Evolutionary conservation across 2,329 filamentous ascomycete genomes (phyloP), one percentile per base, ranked within the genome.

Genomic region (Bipolaris oryzae): DNA sequence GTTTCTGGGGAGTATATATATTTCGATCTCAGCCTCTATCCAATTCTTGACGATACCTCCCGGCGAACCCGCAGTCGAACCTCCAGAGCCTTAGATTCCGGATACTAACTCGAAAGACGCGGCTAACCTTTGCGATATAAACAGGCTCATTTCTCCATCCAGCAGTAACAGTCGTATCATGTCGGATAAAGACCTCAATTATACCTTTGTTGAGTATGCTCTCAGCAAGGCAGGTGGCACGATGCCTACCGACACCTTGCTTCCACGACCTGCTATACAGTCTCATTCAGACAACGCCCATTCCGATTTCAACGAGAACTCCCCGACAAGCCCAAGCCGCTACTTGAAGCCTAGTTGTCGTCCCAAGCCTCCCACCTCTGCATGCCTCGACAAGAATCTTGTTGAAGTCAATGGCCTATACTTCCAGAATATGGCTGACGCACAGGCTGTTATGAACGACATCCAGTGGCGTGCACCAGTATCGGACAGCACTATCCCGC

Each of bases 401-500:
- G n/a, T 20, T 6, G 16, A 38, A 34, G 2, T 18, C 13, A 41
- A 50, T 4, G 50, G 55, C 31, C 33, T 61, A n/a, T 58, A 34
- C 52, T 63, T 63, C 38, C 50, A 54, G 11, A 54, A 42, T 16
- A 31, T 52, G 2, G 34, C 6, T 3, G 55, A 52, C 10, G 60
- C 60, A 16, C n/a, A 35, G 23, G n/a, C 33, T 20, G 37, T 50
- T 11, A 57, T 55, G 46, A 20, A 38, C 20, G 4, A 18, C 1
- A 31, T 43, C 20, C 52, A 52, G 44, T 62, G 60, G 61, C 21
- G 21, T 16, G 23, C 58, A 7, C 58, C 58, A 9, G 28, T 13
- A 2, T 21, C 31, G 5, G 61, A 63, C 18, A 21, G 16, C 25
- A 54, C 61, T 15, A 53, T 63, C 11, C 61, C 61, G 1, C 6